These are phyloP conservation scores for Penstemon davidsonii DNA, from an alignment of 257 asterid genomes.

Conservation along the genomic window DNA sequence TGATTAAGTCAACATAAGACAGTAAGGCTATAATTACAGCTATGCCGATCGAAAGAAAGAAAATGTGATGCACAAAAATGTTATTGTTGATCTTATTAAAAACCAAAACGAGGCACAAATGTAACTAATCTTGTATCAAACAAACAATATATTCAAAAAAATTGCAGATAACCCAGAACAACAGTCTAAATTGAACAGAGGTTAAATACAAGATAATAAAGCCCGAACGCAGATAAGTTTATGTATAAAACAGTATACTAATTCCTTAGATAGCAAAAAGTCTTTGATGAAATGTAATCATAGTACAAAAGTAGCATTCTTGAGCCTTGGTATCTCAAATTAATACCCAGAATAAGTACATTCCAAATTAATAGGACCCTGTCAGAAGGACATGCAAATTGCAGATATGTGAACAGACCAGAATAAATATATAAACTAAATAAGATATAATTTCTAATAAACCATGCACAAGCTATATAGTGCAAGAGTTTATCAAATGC, in stretches of 20 bases:
- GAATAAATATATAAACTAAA: not conserved
- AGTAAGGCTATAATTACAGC: constrained; percentile 13
- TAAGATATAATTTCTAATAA: not conserved
- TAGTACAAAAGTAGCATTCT: not conserved
- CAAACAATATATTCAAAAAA: too few species aligned
- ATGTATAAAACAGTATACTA: not conserved
- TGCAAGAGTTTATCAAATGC: not conserved
- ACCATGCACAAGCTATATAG: not conserved
- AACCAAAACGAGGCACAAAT: not conserved
- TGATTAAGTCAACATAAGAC: constrained; percentile 19
- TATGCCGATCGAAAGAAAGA: not conserved
- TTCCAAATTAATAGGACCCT: not conserved
- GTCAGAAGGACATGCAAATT: not conserved
- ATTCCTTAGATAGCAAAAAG: not conserved
- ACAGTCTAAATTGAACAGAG: not conserved
- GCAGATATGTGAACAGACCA: constrained; percentile 1
- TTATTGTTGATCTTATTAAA: constrained; percentile 10
- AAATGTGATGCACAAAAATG: constrained; percentile 6
- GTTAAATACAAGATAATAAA: not conserved
- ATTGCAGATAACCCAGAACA: not conserved
- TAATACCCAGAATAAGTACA: not conserved
- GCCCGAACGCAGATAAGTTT: not conserved
- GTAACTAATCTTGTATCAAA: too few species aligned
- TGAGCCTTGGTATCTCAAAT: not conserved
- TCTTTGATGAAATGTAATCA: not conserved